Evolutionary conservation across 202 grass and related monocot species (phyloP).

Genomic region (Schoenoplectus triqueter): DNA sequence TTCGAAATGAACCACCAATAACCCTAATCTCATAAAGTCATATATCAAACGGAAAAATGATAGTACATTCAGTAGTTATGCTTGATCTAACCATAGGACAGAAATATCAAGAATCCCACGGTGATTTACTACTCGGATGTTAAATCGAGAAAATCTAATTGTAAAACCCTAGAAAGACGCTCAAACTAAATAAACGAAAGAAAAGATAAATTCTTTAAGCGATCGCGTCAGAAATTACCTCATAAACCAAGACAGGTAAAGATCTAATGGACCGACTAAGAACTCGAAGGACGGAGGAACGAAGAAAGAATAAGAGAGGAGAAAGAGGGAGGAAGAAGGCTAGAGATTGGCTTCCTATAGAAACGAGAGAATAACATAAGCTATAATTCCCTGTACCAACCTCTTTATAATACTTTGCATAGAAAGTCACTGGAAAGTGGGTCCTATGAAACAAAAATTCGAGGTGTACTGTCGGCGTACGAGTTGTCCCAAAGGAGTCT

Average conservation of each 20-base stretch:
- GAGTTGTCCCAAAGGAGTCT: not conserved
- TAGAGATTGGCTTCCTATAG: constrained; percentile 30
- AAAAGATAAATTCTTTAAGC: not conserved
- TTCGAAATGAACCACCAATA: not conserved
- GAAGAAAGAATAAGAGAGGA: not conserved
- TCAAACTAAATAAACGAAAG: constrained; percentile 1
- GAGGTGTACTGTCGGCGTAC: not conserved
- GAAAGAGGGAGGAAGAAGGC: constrained; percentile 20
- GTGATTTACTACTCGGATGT: not conserved
- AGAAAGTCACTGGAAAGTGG: not conserved
- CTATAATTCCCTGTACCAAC: not conserved
- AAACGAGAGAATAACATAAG: constrained; percentile 17
- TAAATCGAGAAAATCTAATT: constrained; percentile 16
- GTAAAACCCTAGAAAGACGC: constrained; percentile 16
- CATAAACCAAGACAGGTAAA: constrained; percentile 47
- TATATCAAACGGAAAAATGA: not conserved
- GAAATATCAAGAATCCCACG: not conserved
- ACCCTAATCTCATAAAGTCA: not conserved
- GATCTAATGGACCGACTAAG: constrained; percentile 40
- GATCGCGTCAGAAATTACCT: constrained; percentile 29
- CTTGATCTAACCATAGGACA: not conserved
- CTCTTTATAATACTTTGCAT: not conserved
- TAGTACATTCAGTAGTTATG: not conserved
- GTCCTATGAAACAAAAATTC: not conserved
- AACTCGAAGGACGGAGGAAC: not conserved